Conservation (phyloP, 768 basidiomycete genomes). For the Daedaleopsis nitida region DNA sequence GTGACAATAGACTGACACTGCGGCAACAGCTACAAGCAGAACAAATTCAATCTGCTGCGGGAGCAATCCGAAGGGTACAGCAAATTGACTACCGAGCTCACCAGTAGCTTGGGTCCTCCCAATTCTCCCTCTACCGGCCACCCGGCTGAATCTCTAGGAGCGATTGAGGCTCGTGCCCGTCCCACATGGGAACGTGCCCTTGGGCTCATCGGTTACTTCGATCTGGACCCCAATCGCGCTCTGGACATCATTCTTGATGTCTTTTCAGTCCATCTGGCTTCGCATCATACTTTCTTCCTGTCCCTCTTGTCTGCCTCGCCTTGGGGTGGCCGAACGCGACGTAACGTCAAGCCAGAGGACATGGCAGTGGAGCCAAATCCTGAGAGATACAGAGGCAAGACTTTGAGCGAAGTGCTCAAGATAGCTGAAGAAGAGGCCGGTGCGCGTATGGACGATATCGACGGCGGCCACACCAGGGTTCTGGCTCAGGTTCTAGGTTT, state of each 20-base stretch:
- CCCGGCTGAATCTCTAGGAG: slow-evolving; percentile 58
- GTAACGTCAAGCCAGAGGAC: slow-evolving; percentile 4
- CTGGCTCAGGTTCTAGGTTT: slow-evolving; percentile 95
- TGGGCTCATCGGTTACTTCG: slow-evolving; percentile 93
- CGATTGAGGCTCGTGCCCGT: slow-evolving; percentile 64
- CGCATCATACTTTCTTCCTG: slow-evolving; percentile 89
- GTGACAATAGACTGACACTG: slow-evolving; percentile 1
- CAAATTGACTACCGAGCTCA: slow-evolving; percentile 85
- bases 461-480: slow-evolving; percentile 51
- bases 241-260: slow-evolving; percentile 94
- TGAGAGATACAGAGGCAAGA: slow-evolving; percentile 55
- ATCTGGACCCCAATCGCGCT: slow-evolving; percentile 92
- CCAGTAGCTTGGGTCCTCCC: slow-evolving; percentile 71
- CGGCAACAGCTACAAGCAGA: slow-evolving; percentile 85
- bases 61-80: slow-evolving; percentile 98
- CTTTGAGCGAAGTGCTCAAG: slow-evolving; percentile 64
- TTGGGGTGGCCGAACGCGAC: slow-evolving; percentile 55
- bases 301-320: slow-evolving; percentile 85
- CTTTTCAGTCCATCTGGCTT: slow-evolving; percentile 76
- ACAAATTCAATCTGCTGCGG: slow-evolving; percentile 96
- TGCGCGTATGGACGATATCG: slow-evolving; percentile 7
- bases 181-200: slow-evolving; percentile 83
- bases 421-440: slow-evolving; percentile 48
- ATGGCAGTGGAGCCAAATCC: slow-evolving; percentile 43
- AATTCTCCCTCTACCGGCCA: slow-evolving; percentile 69